Conservation (phyloP, 257 asterid species). For the Cinchona pubescens region DNA sequence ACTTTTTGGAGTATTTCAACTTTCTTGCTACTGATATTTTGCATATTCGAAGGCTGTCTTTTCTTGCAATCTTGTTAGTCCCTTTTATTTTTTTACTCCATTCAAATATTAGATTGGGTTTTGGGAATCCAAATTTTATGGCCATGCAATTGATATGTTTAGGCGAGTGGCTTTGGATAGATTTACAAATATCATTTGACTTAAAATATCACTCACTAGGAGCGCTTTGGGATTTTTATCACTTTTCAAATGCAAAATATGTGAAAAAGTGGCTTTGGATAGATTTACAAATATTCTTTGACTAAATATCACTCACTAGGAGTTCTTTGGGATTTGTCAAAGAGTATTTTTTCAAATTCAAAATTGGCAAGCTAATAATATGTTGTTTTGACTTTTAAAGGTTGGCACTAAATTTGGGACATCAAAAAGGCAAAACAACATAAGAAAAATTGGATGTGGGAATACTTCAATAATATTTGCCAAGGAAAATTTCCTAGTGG, state of each 20-base stretch:
- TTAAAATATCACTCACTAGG: background rate
- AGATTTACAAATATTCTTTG: too few species aligned
- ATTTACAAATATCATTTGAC: background rate
- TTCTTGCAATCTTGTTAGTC: background rate
- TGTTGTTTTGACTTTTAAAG: too few species aligned
- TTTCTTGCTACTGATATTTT: background rate
- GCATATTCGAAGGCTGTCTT: background rate
- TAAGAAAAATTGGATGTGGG: background rate
- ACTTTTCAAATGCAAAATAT: too few species aligned
- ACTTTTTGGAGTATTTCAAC: conserved; percentile 4
- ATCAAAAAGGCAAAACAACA: background rate
- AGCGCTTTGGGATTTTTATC: background rate
- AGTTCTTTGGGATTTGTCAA: too few species aligned
- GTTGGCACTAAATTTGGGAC: background rate
- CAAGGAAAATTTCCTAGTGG: background rate
- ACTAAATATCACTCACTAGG: too few species aligned
- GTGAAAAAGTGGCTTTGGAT: too few species aligned
- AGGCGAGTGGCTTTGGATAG: background rate
- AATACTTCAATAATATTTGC: too few species aligned
- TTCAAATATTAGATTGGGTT: background rate
- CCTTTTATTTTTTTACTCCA: background rate
- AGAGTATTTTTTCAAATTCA: too few species aligned
- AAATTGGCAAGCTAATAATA: too few species aligned
- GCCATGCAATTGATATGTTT: background rate
- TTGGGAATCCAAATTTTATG: background rate